Evolutionary conservation across 2,329 filamentous ascomycete genomes (phyloP).

Genomic region (Aureobasidium sp.): DNA sequence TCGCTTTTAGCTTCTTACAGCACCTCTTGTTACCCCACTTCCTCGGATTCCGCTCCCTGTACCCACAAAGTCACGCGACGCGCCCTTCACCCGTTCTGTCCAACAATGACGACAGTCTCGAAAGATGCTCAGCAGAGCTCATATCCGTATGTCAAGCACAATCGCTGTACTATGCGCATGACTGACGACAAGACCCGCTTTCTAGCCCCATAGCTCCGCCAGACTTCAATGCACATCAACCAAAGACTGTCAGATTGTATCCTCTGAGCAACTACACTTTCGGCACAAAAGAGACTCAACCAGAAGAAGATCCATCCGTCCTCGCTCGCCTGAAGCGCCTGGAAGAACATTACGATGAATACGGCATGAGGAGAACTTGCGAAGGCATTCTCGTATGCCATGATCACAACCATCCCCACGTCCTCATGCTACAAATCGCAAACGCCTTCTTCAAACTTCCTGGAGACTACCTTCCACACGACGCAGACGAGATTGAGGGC

Average conservation of each 20-base stretch:
- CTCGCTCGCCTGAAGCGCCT: slow-evolving; percentile 84
- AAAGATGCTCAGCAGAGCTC: slow-evolving; percentile 65
- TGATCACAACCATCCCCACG: slow-evolving; percentile 98
- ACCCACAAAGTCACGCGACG: not conserved
- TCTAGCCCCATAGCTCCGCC: slow-evolving; percentile 63
- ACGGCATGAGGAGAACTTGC: slow-evolving; percentile 96
- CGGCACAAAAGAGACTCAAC: slow-evolving; percentile 95
- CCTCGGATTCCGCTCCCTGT: not conserved
- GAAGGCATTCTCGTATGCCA: slow-evolving; percentile 97
- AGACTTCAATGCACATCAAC: slow-evolving; percentile 78
- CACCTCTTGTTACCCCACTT: no score
- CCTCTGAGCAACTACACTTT: slow-evolving; percentile 98
- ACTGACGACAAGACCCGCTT: not conserved
- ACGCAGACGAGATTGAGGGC: slow-evolving; percentile 86
- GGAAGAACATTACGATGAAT: slow-evolving; percentile 85
- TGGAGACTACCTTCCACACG: slow-evolving; percentile 83
- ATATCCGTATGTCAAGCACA: slow-evolving; percentile 44
- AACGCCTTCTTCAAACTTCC: slow-evolving; percentile 99
- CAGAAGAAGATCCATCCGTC: slow-evolving; percentile 94
- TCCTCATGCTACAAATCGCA: slow-evolving; percentile 97
- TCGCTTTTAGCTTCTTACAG: not conserved
- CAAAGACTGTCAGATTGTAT: slow-evolving; percentile 80
- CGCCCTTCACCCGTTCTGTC: no score
- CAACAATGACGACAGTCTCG: slow-evolving; percentile 75
- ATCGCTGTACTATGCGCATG: not conserved